Conservation (phyloP, 345 rosid genomes). For the Dovyalis caffra region DNA sequence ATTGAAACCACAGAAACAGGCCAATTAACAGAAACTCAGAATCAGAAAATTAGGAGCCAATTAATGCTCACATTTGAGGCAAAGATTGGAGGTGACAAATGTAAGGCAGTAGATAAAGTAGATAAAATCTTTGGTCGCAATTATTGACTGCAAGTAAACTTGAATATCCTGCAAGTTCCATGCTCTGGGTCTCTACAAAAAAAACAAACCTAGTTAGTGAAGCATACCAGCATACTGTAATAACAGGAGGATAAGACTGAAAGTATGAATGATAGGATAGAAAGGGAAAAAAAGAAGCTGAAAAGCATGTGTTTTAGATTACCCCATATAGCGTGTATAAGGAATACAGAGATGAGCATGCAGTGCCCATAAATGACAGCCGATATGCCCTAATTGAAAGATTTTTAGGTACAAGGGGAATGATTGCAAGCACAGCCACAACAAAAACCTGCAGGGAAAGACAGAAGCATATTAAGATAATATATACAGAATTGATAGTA, state of each 20-base stretch:
- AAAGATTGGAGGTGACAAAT: slow-evolving; percentile 82
- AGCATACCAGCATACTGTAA: slow-evolving; percentile 8
- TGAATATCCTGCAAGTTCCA: slow-evolving; percentile 91
- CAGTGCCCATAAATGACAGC: slow-evolving; percentile 90
- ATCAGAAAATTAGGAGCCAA: not conserved
- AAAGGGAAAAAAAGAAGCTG: not conserved
- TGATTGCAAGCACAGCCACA: slow-evolving; percentile 81
- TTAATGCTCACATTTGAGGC: slow-evolving; percentile 73
- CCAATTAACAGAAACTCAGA: not conserved
- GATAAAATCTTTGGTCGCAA: slow-evolving; percentile 88
- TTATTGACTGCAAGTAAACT: slow-evolving; percentile 74
- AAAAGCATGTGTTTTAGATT: slow-evolving; percentile 16
- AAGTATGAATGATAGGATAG: not conserved
- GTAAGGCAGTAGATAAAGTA: slow-evolving; percentile 85
- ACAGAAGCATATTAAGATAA: slow-evolving; percentile 16
- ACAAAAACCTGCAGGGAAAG: slow-evolving; percentile 65
- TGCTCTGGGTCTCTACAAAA: slow-evolving; percentile 76
- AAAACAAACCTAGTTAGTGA: slow-evolving; percentile 16
- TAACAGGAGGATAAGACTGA: slow-evolving; percentile 13
- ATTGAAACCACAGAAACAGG: not conserved
- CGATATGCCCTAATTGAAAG: slow-evolving; percentile 87
- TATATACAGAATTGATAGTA: not conserved
- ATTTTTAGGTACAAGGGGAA: slow-evolving; percentile 69
- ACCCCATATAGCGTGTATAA: slow-evolving; percentile 92
- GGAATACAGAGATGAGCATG: slow-evolving; percentile 78